Evolutionary conservation across 805 yeast species (phyloP).

Genomic region (Pichia kluyveri): DNA sequence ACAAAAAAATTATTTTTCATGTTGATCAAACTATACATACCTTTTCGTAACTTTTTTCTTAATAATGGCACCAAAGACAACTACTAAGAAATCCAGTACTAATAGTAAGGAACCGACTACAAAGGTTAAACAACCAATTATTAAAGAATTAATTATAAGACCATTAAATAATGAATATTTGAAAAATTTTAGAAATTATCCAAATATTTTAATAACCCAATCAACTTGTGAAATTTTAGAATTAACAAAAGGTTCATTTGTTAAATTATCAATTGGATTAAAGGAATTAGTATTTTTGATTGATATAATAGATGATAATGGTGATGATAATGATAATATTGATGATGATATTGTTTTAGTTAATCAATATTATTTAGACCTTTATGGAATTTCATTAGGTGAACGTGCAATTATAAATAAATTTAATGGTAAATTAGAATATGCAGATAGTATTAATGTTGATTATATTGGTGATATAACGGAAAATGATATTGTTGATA

Average conservation of each 20-base stretch:
- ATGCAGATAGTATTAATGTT: slow-evolving; percentile 15
- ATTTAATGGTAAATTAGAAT: slow-evolving; percentile 39
- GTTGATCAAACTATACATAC: no score
- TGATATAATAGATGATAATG: slow-evolving; percentile 12
- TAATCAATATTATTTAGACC: slow-evolving; percentile 12
- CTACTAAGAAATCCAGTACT: slow-evolving; percentile 2
- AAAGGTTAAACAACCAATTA: slow-evolving; percentile 14
- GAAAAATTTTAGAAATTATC: slow-evolving; percentile 6
- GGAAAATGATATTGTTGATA: slow-evolving; percentile 27
- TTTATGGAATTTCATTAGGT: slow-evolving; percentile 22
- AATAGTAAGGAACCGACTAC: no score
- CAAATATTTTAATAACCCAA: slow-evolving; percentile 20
- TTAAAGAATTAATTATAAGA: slow-evolving; percentile 22
- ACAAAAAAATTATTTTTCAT: no score
- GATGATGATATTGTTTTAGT: slow-evolving; percentile 22
- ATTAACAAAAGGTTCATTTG: slow-evolving; percentile 18
- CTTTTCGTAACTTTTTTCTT: no score
- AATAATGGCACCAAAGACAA: slow-evolving; percentile 2
- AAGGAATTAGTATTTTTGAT: slow-evolving; percentile 6
- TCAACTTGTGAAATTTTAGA: slow-evolving; percentile 14
- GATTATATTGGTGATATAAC: no score
- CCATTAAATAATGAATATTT: slow-evolving; percentile 11
- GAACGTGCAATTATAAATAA: slow-evolving; percentile 34
- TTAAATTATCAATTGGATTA: slow-evolving; percentile 20
- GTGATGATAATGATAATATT: slow-evolving; percentile 19